phyloP scores from a whole-genome alignment of 2,329 filamentous ascomycete genomes.

The Trichoderma endophyticum region DNA sequence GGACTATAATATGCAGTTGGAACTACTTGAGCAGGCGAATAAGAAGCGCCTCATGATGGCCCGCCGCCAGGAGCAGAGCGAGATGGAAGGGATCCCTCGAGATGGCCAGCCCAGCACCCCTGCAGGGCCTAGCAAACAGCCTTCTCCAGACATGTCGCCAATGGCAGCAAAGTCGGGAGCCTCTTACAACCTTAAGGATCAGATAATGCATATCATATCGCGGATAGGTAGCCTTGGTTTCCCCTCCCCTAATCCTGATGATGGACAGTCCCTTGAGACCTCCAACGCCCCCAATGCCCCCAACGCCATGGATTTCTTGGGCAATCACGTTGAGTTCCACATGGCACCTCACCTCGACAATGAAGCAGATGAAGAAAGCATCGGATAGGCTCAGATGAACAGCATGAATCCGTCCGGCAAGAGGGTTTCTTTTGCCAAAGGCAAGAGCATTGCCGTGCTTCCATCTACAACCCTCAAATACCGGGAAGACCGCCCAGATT shows the following conservation, averaged over 20 bases:
- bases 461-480: too few species aligned
- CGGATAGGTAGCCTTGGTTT: conserved; percentile 68
- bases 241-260: conserved; percentile 69
- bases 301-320: conserved; percentile 57
- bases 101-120: conserved; percentile 50
- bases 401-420: conserved; percentile 64
- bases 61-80: conserved; percentile 52
- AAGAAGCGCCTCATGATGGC: too few species aligned
- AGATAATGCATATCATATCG: conserved; percentile 74
- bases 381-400: conserved; percentile 55
- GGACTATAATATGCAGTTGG: too few species aligned
- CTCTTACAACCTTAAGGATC: conserved; percentile 73
- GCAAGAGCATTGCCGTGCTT: too few species aligned
- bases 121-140: conserved; percentile 55
- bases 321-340: conserved; percentile 58
- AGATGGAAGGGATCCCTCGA: conserved; percentile 47
- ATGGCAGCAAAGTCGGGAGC: conserved; percentile 65
- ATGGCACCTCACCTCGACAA: conserved; percentile 61
- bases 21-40: too few species aligned
- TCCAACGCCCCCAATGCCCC: conserved; percentile 33
- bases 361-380: conserved; percentile 54
- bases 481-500: too few species aligned
- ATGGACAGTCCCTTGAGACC: conserved; percentile 62
- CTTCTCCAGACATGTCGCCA: conserved; percentile 67
- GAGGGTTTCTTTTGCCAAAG: too few species aligned